A percentile compares a stretch with the other conserved stretches of the same genome.
Evolutionary conservation across 768 basidiomycete species (phyloP).

Genomic region (Termitomyces sp.): DNA sequence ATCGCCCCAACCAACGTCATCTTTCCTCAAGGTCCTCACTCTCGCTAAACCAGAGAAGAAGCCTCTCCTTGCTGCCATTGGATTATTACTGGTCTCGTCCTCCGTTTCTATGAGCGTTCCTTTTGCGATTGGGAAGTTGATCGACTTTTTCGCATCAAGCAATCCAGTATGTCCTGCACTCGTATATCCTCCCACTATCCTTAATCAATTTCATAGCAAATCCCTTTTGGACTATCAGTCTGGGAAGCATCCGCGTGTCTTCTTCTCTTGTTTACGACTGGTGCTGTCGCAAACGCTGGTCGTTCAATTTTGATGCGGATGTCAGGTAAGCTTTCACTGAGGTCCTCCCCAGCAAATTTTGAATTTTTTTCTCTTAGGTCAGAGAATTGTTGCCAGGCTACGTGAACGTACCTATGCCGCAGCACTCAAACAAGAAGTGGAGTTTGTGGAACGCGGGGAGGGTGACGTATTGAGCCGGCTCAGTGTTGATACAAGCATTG

Average conservation of each 20-base stretch:
- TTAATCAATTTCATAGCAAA: constrained; percentile 39
- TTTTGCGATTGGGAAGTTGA: constrained; percentile 87
- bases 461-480: constrained; percentile 92
- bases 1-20: constrained; percentile 45
- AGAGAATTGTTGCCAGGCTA: constrained; percentile 85
- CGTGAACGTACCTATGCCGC: constrained; percentile 80
- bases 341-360: not conserved
- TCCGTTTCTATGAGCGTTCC: constrained; percentile 91
- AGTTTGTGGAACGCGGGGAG: constrained; percentile 88
- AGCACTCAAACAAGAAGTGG: constrained; percentile 86
- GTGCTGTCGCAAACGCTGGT: constrained; percentile 82
- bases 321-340: constrained; percentile 46
- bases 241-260: constrained; percentile 76
- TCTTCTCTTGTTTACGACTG: constrained; percentile 75
- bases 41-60: constrained; percentile 83
- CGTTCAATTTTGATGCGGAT: constrained; percentile 83
- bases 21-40: constrained; percentile 66
- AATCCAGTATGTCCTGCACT: constrained; percentile 50
- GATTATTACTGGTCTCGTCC: constrained; percentile 80
- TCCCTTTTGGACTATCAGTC: constrained; percentile 75
- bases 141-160: constrained; percentile 82
- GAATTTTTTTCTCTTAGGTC: constrained; percentile 36
- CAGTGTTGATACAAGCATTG: constrained; percentile 87
- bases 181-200: not conserved
- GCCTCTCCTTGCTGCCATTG: constrained; percentile 70